Evolutionary conservation across 352 stramenopile genomes (phyloP).

Genomic region (Phytopythium litorale): DNA sequence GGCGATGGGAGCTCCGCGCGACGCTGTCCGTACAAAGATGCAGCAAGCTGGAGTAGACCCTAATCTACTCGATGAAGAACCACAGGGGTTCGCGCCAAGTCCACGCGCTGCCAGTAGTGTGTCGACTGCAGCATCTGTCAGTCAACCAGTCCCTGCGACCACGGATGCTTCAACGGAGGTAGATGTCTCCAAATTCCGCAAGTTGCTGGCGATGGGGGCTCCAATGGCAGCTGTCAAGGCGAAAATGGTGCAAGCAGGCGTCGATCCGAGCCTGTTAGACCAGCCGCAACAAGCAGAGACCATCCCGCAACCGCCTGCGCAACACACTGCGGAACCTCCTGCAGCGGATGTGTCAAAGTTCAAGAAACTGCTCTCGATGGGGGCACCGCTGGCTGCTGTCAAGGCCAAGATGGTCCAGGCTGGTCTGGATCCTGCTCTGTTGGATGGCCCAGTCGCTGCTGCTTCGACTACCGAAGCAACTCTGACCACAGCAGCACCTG

Average conservation of each 20-base stretch:
- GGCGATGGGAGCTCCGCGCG: slow-evolving; percentile 75
- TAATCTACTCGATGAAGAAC: slow-evolving; percentile 52
- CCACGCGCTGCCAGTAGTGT: slow-evolving; percentile 5
- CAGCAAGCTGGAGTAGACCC: slow-evolving; percentile 64
- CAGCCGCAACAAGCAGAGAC: slow-evolving; percentile 13
- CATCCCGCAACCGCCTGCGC: slow-evolving; percentile 11
- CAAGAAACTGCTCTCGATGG: slow-evolving; percentile 62
- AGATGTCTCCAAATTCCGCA: slow-evolving; percentile 85
- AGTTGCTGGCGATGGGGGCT: slow-evolving; percentile 82
- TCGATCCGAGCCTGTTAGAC: slow-evolving; percentile 50
- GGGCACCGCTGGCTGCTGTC: slow-evolving; percentile 45
- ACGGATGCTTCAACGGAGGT: slow-evolving; percentile 3
- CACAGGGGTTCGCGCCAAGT: slow-evolving; percentile 24
- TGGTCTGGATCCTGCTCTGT: slow-evolving; percentile 46
- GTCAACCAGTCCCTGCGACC: background rate
- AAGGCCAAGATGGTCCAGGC: slow-evolving; percentile 69
- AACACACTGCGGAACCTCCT: background rate
- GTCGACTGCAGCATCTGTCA: slow-evolving; percentile 5
- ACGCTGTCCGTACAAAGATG: slow-evolving; percentile 80
- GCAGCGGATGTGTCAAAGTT: slow-evolving; percentile 43
- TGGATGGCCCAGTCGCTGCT: slow-evolving; percentile 23
- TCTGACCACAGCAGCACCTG: background rate
- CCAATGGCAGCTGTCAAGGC: slow-evolving; percentile 62
- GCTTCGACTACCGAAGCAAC: background rate
- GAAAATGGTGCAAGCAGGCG: slow-evolving; percentile 64